Evolutionary conservation across 2,329 filamentous ascomycete genomes (phyloP).

Genomic region (Lomentospora prolificans): DNA sequence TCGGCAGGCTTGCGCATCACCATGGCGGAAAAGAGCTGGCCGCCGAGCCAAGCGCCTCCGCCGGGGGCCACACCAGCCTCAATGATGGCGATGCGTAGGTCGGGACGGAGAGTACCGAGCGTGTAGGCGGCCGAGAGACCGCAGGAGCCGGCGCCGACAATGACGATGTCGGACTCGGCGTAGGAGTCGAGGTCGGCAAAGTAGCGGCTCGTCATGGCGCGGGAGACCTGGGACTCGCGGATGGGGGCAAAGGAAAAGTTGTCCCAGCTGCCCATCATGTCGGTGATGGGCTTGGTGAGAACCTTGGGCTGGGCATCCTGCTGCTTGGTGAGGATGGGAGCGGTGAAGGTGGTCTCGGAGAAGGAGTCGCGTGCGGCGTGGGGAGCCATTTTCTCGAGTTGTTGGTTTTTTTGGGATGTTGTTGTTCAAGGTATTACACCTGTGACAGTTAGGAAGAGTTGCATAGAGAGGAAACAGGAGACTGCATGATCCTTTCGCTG

Average conservation of each 20-base stretch:
- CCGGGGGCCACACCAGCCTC: conserved; percentile 82
- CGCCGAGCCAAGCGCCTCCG: conserved; percentile 85
- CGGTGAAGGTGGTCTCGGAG: conserved; percentile 40
- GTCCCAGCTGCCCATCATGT: conserved; percentile 70
- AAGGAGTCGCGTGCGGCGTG: conserved; percentile 45
- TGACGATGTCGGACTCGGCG: conserved; percentile 89
- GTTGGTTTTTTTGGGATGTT: conserved; percentile 16
- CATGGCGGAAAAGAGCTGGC: conserved; percentile 92
- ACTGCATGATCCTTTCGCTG: conserved; percentile 98
- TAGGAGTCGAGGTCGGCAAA: conserved; percentile 82
- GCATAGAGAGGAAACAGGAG: conserved; percentile 25
- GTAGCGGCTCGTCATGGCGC: conserved; percentile 90
- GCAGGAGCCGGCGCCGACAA: conserved; percentile 82
- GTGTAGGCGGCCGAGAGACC: conserved; percentile 78
- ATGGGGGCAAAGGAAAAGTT: conserved; percentile 76
- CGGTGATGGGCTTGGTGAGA: conserved; percentile 26
- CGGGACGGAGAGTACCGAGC: conserved; percentile 72
- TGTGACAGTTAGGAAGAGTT: conserved; percentile 1
- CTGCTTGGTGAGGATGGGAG: conserved; percentile 33
- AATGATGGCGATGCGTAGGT: conserved; percentile 84
- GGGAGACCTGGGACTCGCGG: conserved; percentile 83
- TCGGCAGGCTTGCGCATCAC: conserved; percentile 90
- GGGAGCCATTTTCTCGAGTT: conserved; percentile 56
- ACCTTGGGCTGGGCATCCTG: conserved; percentile 22
- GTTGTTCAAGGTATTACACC: conserved; percentile 18